Base-by-base conservation (phyloP, 805 yeast species). In the Kazachstania viticola region DNA sequence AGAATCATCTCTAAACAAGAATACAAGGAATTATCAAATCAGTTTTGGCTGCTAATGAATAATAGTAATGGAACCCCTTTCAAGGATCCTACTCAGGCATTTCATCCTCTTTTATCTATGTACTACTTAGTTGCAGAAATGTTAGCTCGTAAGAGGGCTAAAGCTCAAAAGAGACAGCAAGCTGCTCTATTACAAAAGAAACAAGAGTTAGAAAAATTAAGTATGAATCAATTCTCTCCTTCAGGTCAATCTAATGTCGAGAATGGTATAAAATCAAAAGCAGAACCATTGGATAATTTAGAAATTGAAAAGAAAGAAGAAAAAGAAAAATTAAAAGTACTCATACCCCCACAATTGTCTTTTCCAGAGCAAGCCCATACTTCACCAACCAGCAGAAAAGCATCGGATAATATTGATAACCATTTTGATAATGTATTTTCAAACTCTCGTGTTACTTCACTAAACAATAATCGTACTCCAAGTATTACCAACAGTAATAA, bases 81-180 rank as follows among this genome's bases (percentile, higher is more conserved):
- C 18, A 48, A 73, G 2, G 91, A 84, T 55, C 96, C 97, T 12
- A 81, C 94, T 1, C 65, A 70, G 33, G 88, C 87, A 1, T 87
- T 71, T 54, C 94, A 87, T 57, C 97, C 98, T 0, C 64, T 87
- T 40, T 60, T 88, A 9, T 83, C 95, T 5, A 78, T 88, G 24
- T 91, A 91, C 53, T 79, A 73, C 49, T 65, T 91, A 41, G 94
- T 85, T 13, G 77, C 73, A 32, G 98, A 91, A 58, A 81, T 83
- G 79, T 51, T 68, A 40, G 74, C 70, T 48, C 69, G 95, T 34
- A 78, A 76, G 58, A 62, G 59, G 42, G 73, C 75, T 5, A 75
- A 78, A 56, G 33, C 45, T 31, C 54, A 47, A 36, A 48, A 49
- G 36, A 47, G 42, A 35, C 38, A 38, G 15, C 14, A 9, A 23